Percentiles rank a stretch among this genome's conserved stretches.
Conservation (phyloP, 352 stramenopile species). For the Globisporangium mamillatum region DNA sequence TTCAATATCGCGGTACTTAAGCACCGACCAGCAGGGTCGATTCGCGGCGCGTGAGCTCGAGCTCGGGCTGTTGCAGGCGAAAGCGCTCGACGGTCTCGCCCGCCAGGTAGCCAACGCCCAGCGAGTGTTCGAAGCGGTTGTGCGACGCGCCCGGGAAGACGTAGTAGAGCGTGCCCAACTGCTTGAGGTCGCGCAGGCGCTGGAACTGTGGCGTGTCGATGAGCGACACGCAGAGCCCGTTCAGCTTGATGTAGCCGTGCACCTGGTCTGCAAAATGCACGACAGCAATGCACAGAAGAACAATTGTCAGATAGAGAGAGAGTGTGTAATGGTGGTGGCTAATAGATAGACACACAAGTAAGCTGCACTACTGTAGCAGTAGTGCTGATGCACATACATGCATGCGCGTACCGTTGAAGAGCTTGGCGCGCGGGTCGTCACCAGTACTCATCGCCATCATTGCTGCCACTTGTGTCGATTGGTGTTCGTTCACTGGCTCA, state of each 20-base stretch:
- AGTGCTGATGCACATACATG: not conserved
- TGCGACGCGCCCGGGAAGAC: constrained; percentile 89
- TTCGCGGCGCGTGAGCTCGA: constrained; percentile 90
- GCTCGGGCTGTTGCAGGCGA: constrained; percentile 77
- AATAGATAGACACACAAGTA: not conserved
- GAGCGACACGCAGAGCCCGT: constrained; percentile 72
- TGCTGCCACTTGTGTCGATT: not conserved
- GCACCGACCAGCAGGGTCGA: constrained; percentile 43
- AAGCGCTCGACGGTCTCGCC: constrained; percentile 87
- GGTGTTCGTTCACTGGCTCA: not conserved
- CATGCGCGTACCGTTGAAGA: constrained; percentile 62
- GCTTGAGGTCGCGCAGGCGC: constrained; percentile 92
- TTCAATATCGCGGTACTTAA: not conserved
- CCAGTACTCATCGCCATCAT: constrained; percentile 9
- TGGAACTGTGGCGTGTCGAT: constrained; percentile 95
- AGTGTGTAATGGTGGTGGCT: not conserved
- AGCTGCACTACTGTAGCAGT: not conserved
- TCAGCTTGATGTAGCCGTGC: constrained; percentile 80
- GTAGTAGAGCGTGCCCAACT: constrained; percentile 91
- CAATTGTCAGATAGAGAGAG: not conserved
- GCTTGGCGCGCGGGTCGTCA: constrained; percentile 35
- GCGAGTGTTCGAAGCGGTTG: constrained; percentile 95
- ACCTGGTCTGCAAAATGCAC: constrained; percentile 49
- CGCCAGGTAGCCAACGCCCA: constrained; percentile 94
- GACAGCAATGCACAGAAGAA: not conserved